Base-by-base conservation (phyloP, 257 asterid genomes). In the Solanum peruvianum region DNA sequence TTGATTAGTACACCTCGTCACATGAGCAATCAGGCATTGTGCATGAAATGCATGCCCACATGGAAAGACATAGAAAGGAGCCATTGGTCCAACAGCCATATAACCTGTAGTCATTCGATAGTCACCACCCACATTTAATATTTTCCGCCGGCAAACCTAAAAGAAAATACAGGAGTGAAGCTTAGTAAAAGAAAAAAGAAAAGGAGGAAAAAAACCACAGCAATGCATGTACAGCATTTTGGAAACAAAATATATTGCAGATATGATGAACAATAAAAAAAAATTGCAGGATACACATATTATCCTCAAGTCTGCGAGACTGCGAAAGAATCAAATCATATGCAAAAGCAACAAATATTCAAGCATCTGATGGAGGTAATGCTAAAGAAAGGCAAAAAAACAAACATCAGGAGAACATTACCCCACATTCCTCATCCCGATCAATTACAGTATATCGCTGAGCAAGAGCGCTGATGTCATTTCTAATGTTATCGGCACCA, bases 41-140 rank as follows among this genome's bases (percentile, higher is more conserved):
- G 97, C 93, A 73, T 97, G 99, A 90, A 97, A 97, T 87, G 99
- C 91, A 92, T 97, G 99, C 64, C 95, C 98, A 90, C 99, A 97
- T 18, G 99, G 99, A 88, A 97, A 97, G 88, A 95, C 99, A 86
- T 96, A 97, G 92, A 97, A 96, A 88, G 99, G 99, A 85, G 98
- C 95, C 98, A 96, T 95, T 11, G 97, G 90, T 89, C 98, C 99
- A 88, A 94, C 94, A 49, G 98, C 90, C 27, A 95, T 90, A 90
- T 96, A 96, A 47, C 90, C 92, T 89, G 94, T 91, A 84, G 95
- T 91, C 95, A 90, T 92, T 88, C 93, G 94, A 88, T 90, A 92
- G 86, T 94, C 96, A 87, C 89, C 95, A 44, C 92, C 96, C 85
- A 91, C 89, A 86, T 90, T 94, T 90, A 97, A 90, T 90, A 95